phyloP scores from a whole-genome alignment of 306 rosid genomes.

The Cicer cuneatum region DNA sequence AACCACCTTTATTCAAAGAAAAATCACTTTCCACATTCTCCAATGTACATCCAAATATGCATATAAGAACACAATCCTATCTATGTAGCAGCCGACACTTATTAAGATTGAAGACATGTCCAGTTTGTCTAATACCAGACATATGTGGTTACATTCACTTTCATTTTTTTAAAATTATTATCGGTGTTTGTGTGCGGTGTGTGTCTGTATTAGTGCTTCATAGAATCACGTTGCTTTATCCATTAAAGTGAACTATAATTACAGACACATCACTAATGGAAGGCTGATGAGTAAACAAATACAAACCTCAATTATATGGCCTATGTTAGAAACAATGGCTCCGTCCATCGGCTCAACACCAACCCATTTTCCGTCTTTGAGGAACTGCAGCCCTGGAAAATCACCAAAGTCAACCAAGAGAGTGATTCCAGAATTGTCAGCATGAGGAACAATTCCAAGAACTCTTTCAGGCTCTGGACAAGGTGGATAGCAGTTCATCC shows the following conservation, averaged over 20 bases:
- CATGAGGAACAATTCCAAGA: conserved; percentile 57
- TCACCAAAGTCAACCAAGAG: conserved; percentile 54
- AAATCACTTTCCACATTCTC: too few species aligned
- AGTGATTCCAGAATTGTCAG: conserved; percentile 56
- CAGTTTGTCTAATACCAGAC: too few species aligned
- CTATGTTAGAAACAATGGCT: conserved; percentile 54
- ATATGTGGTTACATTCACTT: too few species aligned
- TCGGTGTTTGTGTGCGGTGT: too few species aligned
- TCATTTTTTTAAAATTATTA: too few species aligned
- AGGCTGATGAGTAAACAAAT: conserved; percentile 11
- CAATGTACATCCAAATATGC: too few species aligned
- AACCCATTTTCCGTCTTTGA: conserved; percentile 55
- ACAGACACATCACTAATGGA: conserved; percentile 5
- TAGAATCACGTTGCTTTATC: neutral
- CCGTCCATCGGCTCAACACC: conserved; percentile 54
- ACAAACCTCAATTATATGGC: conserved; percentile 57
- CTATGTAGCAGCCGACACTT: too few species aligned
- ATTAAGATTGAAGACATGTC: too few species aligned
- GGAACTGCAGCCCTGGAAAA: conserved; percentile 53
- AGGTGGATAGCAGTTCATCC: conserved; percentile 61
- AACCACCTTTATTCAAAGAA: too few species aligned
- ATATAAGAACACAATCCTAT: too few species aligned
- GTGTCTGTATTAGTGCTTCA: too few species aligned
- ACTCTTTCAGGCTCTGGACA: conserved; percentile 61
- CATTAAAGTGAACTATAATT: neutral